Conservation (phyloP, 176 grass and related monocot species). For the Oryza australiensis region DNA sequence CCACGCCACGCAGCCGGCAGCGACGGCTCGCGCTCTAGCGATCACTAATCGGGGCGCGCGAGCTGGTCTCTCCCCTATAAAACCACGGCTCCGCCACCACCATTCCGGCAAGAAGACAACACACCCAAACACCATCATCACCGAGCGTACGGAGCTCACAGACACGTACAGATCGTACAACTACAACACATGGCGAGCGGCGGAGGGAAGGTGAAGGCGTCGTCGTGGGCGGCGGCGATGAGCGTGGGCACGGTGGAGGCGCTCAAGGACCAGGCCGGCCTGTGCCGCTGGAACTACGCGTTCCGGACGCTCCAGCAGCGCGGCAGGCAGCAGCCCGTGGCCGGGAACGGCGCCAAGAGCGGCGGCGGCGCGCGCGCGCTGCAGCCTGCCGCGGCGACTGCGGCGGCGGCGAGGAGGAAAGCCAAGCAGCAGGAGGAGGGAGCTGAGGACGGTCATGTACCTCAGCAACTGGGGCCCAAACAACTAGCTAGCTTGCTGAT, state of each 20-base stretch:
- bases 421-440: constrained; percentile 53
- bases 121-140: neutral
- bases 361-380: neutral
- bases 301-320: constrained; percentile 42
- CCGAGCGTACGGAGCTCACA: neutral
- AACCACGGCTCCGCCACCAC: neutral
- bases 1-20: neutral
- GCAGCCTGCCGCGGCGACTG: neutral
- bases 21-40: constrained; percentile 21
- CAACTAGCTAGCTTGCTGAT: constrained; percentile 27
- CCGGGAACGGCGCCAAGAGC: constrained; percentile 1
- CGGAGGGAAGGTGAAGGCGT: constrained; percentile 19
- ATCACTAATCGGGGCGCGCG: neutral
- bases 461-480: constrained; percentile 72
- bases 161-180: neutral
- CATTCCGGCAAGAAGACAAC: neutral
- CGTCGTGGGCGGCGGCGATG: constrained; percentile 48
- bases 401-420: constrained; percentile 33
- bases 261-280: constrained; percentile 58
- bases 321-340: neutral
- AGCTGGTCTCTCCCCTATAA: neutral
- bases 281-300: constrained; percentile 59
- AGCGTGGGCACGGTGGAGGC: constrained; percentile 42
- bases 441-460: constrained; percentile 61
- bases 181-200: constrained; percentile 33